Evolutionary conservation across 805 yeast species (phyloP), one percentile per base, ranked within the genome.

Genomic region (Kockiozyma suomiensis): DNA sequence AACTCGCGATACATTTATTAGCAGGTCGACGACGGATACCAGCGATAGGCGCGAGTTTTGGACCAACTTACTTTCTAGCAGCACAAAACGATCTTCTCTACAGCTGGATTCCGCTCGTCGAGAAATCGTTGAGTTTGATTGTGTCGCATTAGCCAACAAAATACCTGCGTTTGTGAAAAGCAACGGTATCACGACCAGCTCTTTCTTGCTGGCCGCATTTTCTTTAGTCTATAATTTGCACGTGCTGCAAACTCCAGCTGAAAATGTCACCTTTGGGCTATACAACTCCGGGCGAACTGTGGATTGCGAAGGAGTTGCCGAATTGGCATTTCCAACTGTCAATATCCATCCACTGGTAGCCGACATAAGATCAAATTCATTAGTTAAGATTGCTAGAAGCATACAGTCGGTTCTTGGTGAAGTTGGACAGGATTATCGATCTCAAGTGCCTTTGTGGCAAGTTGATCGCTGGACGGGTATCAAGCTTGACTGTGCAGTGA

Each of bases 261-360:
- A 56, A 2, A 12, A 19, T 12, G 54, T 56, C 10, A 56, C 56
- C 13, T 50, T 62, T 51, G 70, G 70, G 2, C 33, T 67, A 7
- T 67, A 67, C 51, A 51, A 59, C 28, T 67, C 70, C 17, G 70
- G 70, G 7, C 53, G 70, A 17, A 63, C 67, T 5, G 45, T 46
- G 7, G 56, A 48, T 12, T 28, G 54, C 15, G 55, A 35, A 17
- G 56, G 56, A 1, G 12, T 58, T 6, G 8, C 57, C 13, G 50
- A 41, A 4, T n/a, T 57, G 12, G 47, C 51, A 19, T 62, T 40
- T 40, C 70, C 70, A 1, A 65, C 62, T 2, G 47, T 65, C 23
- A 67, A 65, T 45, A 53, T 67, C 13, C 61, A 65, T 26, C 70
- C 70, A 13, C 30, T 67, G 23, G 55, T 40, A 4, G 57, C 65